A percentile compares a stretch with the other conserved stretches of the same genome.
phyloP scores from a whole-genome alignment of 129 eudicot genomes.

The Smallanthus sonchifolius region DNA sequence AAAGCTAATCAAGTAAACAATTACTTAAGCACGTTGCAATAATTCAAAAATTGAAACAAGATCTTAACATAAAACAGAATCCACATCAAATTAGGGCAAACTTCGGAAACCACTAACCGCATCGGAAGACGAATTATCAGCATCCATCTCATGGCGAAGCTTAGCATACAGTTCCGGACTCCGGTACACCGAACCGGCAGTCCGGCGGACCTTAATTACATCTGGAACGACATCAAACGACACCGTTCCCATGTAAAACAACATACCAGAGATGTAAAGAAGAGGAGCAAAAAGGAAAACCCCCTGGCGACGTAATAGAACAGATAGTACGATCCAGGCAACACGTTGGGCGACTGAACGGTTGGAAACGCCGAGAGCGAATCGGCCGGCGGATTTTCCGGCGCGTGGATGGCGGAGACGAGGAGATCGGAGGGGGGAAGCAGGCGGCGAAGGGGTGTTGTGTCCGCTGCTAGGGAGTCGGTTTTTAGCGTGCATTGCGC shows the following conservation, averaged over 20 bases:
- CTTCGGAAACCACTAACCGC: slow-evolving; percentile 49
- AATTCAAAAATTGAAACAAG: neutral
- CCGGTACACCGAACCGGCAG: slow-evolving; percentile 77
- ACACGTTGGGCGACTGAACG: slow-evolving; percentile 64
- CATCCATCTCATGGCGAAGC: slow-evolving; percentile 68
- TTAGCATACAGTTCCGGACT: slow-evolving; percentile 71
- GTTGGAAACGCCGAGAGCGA: slow-evolving; percentile 27
- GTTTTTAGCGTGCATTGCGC: slow-evolving; percentile 66
- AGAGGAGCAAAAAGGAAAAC: slow-evolving; percentile 75
- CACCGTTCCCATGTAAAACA: slow-evolving; percentile 75
- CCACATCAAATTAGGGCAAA: slow-evolving; percentile 18
- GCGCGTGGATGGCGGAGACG: slow-evolving; percentile 55
- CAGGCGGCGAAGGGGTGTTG: slow-evolving; percentile 75
- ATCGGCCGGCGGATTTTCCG: slow-evolving; percentile 32
- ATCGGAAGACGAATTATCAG: slow-evolving; percentile 63
- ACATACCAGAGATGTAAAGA: slow-evolving; percentile 61
- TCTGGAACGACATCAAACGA: slow-evolving; percentile 68
- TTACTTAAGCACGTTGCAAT: neutral
- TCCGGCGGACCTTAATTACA: slow-evolving; percentile 41
- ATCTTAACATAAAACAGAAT: slow-evolving; percentile 7
- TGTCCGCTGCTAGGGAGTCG: slow-evolving; percentile 87
- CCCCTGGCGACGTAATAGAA: slow-evolving; percentile 67
- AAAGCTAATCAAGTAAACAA: neutral
- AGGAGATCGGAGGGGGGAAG: slow-evolving; percentile 78
- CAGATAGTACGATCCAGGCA: slow-evolving; percentile 52